Conservation (phyloP, 148 eudicot species). For the Silene conica region DNA sequence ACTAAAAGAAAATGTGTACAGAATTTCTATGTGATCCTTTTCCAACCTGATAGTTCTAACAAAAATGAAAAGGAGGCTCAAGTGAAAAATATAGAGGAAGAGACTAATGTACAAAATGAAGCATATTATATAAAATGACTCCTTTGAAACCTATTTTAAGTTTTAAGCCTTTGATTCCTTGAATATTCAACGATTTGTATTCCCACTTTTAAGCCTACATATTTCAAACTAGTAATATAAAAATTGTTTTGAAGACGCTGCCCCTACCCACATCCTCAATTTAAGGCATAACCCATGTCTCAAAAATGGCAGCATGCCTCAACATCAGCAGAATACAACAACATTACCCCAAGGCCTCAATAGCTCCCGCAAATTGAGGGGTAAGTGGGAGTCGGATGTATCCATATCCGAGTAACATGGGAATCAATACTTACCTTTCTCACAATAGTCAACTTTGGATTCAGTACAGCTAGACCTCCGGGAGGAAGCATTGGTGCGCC, state of each 20-base stretch:
- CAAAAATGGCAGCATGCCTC: neutral
- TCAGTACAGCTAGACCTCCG: constrained; percentile 84
- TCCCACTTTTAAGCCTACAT: neutral
- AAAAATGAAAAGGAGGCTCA: too few relatives aligned
- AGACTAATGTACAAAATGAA: too few relatives aligned
- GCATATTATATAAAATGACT: neutral
- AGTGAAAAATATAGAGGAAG: too few relatives aligned
- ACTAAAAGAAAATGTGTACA: too few relatives aligned
- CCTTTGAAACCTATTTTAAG: neutral
- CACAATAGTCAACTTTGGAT: constrained; percentile 93
- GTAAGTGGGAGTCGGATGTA: too few relatives aligned
- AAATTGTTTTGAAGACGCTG: neutral
- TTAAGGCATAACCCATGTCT: neutral
- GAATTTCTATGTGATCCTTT: too few relatives aligned
- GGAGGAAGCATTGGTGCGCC: constrained; percentile 97
- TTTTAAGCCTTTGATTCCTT: neutral
- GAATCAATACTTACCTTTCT: constrained; percentile 57
- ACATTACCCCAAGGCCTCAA: too few relatives aligned
- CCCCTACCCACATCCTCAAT: neutral
- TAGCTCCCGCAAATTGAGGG: too few relatives aligned
- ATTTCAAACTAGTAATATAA: neutral
- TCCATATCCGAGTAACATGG: neutral
- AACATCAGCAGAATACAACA: neutral
- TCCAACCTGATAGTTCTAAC: too few relatives aligned
- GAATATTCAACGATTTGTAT: neutral